phyloP scores from a whole-genome alignment of 2,329 filamentous ascomycete species.

The Epicoccum sorghinum region DNA sequence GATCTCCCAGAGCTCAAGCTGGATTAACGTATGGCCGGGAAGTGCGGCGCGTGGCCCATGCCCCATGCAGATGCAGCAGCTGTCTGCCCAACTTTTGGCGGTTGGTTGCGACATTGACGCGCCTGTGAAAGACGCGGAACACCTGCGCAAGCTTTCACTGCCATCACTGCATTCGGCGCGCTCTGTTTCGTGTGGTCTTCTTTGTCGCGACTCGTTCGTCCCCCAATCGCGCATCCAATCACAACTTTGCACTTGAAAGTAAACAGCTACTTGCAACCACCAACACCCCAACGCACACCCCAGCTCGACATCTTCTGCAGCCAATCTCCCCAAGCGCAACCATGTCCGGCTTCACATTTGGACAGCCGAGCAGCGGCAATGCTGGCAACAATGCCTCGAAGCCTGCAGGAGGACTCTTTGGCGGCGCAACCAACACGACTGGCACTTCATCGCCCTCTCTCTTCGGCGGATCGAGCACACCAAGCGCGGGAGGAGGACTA shows the following conservation, averaged over 20 bases:
- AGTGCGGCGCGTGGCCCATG: slow-evolving; percentile 19
- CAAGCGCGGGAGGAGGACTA: slow-evolving; percentile 20
- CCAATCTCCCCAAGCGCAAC: slow-evolving; percentile 17
- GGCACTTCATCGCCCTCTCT: slow-evolving; percentile 31
- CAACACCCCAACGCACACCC: neutral
- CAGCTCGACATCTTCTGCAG: neutral
- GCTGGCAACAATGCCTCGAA: slow-evolving; percentile 33
- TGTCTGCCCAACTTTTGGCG: slow-evolving; percentile 39
- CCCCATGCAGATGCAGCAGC: slow-evolving; percentile 15
- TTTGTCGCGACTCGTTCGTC: neutral
- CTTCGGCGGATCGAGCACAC: slow-evolving; percentile 33
- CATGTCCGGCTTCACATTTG: slow-evolving; percentile 46
- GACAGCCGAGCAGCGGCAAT: slow-evolving; percentile 23
- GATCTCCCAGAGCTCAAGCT: slow-evolving; percentile 19
- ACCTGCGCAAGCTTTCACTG: slow-evolving; percentile 16
- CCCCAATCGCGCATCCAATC: slow-evolving; percentile 12
- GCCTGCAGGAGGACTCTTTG: slow-evolving; percentile 37
- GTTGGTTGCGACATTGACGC: slow-evolving; percentile 29
- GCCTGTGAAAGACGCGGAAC: slow-evolving; percentile 26
- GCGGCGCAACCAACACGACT: slow-evolving; percentile 28
- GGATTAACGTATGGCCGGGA: slow-evolving; percentile 34
- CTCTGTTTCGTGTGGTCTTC: neutral
- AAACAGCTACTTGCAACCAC: slow-evolving; percentile 26
- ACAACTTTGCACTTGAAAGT: slow-evolving; percentile 1
- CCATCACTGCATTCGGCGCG: slow-evolving; percentile 3